Base-by-base conservation (phyloP, 306 rosid genomes). In the Prosopis cineraria region DNA sequence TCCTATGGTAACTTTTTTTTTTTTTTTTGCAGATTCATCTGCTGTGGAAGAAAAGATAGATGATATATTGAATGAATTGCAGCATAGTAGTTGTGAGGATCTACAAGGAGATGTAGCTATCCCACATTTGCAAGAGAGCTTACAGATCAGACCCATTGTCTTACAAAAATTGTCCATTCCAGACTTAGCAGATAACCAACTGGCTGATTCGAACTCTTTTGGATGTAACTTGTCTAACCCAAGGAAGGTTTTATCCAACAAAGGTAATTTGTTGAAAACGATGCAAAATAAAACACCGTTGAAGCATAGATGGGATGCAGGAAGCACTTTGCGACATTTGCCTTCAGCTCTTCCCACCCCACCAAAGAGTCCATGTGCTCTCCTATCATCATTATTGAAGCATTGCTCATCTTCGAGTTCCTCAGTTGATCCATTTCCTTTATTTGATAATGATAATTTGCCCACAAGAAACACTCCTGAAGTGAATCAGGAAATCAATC, bases 361-460 rank as follows among this genome's bases (percentile, higher is more conserved):
- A 68, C 87, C 91, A 53, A 90, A 84, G 84, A 89, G 85, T 84
- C 97, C 91, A 48, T 88, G 86, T 85, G 87, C 93, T 66, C 60
- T 84, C 9, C 48, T 87, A 20, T 70, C 82, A 72, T 65, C 81
- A 29, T 72, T 94, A 53, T 88, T 70, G 59, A 84, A 70, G 86
- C 87, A 78, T 62, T 77, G 83, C 72, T 84, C 75, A 50, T 84
- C 11, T 75, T 77, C 88, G 83, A 89, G 44, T 67, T 40, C 88
- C 67, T 84, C 91, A 56, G 64, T 36, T 11, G 88, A 90, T 84
- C 88, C 88, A 62, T 92, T 88, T 92, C 84, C 98, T 58, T 79
- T 80, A 80, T 45, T 68, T 80, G 85, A 86, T 68, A 75, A 81
- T 69, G 92, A 81, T 78, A 69, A 24, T 63, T 77, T 68, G 14